Evolutionary conservation across 73 alveolate species (phyloP), one percentile per base, ranked within the genome.

Genomic region (Uronychia binucleata): DNA sequence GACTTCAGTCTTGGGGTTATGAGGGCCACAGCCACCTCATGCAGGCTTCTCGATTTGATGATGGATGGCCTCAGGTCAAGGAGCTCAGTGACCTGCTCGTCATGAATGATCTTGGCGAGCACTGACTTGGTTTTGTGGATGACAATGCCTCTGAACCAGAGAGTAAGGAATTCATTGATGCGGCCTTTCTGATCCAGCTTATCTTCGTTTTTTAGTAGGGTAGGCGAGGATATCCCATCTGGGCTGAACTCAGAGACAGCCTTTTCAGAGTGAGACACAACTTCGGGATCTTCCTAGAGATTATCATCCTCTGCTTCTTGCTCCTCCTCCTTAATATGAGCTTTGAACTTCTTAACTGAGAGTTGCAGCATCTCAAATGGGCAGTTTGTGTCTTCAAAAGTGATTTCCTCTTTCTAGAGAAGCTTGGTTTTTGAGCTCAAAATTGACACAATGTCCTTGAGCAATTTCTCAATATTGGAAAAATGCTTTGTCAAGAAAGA

Each of bases 1-100:
- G 93, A 80, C 26, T 27, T 32, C 57, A 88, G 29, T 57, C 93
- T 59, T n/a, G 93, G 93, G 58, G 78, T 88, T 87, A 88, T 33
- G 31, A 88, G 33, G 28, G 82, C 57, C 25, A 79, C 83, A 30
- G 78, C 29, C 26, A 88, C 93, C 33, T 77, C 85, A 30, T 82
- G 59, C 8, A 83, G 30, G 26, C 78, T 60, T 1, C 84, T 75
- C 0, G 88, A 77, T 27, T 88, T 77, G 0, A 88, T 81, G 0
- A 88, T 77, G 31, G 90, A 83, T 26, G 91, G 91, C 77, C 81
- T 88, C 28, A 88, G 19, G 46, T 88, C 91, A 0, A 88, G 29
- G 8, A 88, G 76, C 26, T 60, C 32, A 27, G 83, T 76, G 1
- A 88, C 33, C 25, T 88, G 78, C 14, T 46, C 58, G 46, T 76